A percentile compares a stretch with the other conserved stretches of the same genome.
These are phyloP conservation scores for Diaporthe sp. DNA, from an alignment of 2,329 filamentous ascomycete species.

Conservation along the genomic window DNA sequence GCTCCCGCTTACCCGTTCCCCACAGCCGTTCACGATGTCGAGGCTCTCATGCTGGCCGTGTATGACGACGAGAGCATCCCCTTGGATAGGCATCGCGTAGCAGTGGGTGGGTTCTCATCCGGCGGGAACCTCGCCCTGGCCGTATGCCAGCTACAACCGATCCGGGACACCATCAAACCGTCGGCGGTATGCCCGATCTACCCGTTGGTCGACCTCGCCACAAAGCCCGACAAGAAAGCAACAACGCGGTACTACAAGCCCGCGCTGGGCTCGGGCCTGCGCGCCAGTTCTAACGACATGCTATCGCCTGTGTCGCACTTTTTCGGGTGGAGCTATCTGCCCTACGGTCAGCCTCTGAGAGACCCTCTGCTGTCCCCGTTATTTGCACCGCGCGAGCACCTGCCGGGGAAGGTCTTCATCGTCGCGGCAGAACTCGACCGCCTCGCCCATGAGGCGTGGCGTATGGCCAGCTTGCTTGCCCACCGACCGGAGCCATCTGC, in stretches of 20 bases:
- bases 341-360: neutral
- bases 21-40: neutral
- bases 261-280: neutral
- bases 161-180: neutral
- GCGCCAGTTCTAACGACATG: neutral
- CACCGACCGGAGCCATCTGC: neutral
- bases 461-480: neutral
- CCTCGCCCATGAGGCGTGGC: neutral
- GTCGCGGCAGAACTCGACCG: slow-evolving; percentile 11
- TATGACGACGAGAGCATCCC: neutral
- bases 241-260: neutral
- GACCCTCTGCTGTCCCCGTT: slow-evolving; percentile 2
- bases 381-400: neutral
- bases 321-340: neutral
- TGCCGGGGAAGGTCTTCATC: neutral
- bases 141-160: neutral
- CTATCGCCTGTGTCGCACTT: neutral
- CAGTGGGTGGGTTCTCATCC: neutral
- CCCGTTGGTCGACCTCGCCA: neutral
- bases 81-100: neutral
- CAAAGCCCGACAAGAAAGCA: neutral
- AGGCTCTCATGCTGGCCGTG: slow-evolving; percentile 1
- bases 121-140: neutral
- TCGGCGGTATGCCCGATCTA: neutral
- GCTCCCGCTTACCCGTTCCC: neutral